phyloP scores from a whole-genome alignment of 169 alveolate genomes.

The Theileria luwenshuni region DNA sequence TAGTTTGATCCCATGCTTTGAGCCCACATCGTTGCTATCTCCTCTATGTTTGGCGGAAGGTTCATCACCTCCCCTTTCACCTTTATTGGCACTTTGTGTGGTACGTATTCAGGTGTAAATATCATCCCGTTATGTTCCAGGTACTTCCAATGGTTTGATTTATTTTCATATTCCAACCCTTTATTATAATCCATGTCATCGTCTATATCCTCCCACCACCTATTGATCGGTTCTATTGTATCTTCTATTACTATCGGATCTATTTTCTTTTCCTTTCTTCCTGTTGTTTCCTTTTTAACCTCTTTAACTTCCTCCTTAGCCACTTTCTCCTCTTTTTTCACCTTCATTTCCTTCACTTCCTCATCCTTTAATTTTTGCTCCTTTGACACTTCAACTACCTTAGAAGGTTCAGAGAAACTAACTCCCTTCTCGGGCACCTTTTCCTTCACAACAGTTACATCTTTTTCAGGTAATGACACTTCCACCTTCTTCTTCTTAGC shows the following conservation, averaged over 20 bases:
- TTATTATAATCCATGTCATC: constrained; percentile 56
- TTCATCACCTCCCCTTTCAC: constrained; percentile 86
- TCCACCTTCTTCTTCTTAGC: not conserved
- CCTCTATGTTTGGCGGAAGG: constrained; percentile 94
- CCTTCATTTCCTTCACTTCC: constrained; percentile 26
- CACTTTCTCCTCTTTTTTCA: constrained; percentile 20
- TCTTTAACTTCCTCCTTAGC: constrained; percentile 27
- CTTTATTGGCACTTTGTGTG: constrained; percentile 80
- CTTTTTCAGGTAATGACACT: not conserved
- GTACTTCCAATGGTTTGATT: constrained; percentile 81
- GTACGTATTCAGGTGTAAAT: constrained; percentile 88
- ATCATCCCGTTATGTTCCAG: constrained; percentile 89
- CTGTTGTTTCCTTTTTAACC: constrained; percentile 42
- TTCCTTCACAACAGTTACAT: not conserved
- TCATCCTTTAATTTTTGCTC: not conserved
- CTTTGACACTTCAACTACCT: not conserved
- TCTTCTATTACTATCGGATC: constrained; percentile 67
- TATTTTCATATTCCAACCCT: constrained; percentile 68
- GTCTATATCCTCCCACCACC: constrained; percentile 86
- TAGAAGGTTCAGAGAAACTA: not conserved
- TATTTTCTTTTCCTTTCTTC: constrained; percentile 44
- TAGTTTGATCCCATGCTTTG: constrained; percentile 91
- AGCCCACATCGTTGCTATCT: constrained; percentile 96
- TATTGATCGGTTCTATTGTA: constrained; percentile 80
- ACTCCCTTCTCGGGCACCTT: not conserved